phyloP scores from a whole-genome alignment of 306 rosid species.

The Prosopis cineraria region DNA sequence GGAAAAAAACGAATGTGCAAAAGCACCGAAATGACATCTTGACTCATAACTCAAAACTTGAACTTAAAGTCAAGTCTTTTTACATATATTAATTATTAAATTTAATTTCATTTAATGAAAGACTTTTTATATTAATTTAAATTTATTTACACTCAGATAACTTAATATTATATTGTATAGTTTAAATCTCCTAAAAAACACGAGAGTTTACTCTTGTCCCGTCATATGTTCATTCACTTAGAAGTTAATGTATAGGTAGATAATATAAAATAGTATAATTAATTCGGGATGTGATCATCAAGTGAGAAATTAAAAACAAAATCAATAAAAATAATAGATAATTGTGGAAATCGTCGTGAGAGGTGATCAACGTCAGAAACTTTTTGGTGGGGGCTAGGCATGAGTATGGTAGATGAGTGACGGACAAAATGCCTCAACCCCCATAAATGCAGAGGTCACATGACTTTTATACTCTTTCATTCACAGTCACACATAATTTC shows the following conservation, averaged over 20 bases:
- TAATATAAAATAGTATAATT: no score
- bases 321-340: background rate
- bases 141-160: no score
- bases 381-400: no score
- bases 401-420: conserved; percentile 33
- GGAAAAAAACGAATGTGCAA: no score
- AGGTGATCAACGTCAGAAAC: conserved; percentile 53
- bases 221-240: background rate
- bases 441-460: background rate
- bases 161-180: no score
- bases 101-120: no score
- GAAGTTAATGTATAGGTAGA: no score
- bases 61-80: no score
- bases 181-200: background rate
- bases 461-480: conserved; percentile 26
- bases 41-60: no score
- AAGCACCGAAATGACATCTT: no score
- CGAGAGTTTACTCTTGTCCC: background rate
- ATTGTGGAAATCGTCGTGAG: background rate
- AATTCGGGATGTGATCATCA: background rate
- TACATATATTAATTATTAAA: no score
- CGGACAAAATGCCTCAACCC: conserved; percentile 30
- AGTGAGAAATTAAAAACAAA: background rate
- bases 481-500: conserved; percentile 12
- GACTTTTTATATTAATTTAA: no score